A percentile compares a stretch with the other conserved stretches of the same genome.
phyloP scores from a whole-genome alignment of 2,329 filamentous ascomycete genomes.

The Volutella citrinella region DNA sequence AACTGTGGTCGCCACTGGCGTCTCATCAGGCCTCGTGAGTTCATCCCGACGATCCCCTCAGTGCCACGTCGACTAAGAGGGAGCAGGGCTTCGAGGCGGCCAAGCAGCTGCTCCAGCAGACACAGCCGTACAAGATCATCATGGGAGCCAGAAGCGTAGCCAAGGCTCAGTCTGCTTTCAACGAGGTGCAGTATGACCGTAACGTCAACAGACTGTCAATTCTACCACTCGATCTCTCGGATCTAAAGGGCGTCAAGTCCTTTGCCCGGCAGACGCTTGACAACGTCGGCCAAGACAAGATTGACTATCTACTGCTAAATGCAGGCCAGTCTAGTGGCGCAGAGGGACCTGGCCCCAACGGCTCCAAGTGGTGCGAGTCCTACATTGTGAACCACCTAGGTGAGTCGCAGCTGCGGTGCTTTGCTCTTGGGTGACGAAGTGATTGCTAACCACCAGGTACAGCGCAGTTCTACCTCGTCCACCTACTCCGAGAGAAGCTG shows the following conservation, averaged over 20 bases:
- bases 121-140: constrained; percentile 46
- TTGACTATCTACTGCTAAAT: constrained; percentile 51
- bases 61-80: too few relatives aligned
- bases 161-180: constrained; percentile 39
- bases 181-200: constrained; percentile 39
- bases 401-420: constrained; percentile 24
- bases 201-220: constrained; percentile 40
- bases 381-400: constrained; percentile 52
- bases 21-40: constrained; percentile 47
- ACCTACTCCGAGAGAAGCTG: constrained; percentile 47
- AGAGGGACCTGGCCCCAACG: constrained; percentile 33
- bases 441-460: constrained; percentile 6
- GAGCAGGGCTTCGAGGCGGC: constrained; percentile 52
- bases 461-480: constrained; percentile 54
- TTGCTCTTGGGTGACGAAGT: not conserved
- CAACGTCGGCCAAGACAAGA: constrained; percentile 36
- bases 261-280: constrained; percentile 45
- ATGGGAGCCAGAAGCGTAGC: constrained; percentile 47
- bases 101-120: constrained; percentile 45
- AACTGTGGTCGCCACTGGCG: constrained; percentile 49
- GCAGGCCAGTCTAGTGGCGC: constrained; percentile 41
- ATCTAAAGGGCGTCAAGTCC: constrained; percentile 41
- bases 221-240: constrained; percentile 46
- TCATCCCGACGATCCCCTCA: too few relatives aligned
- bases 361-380: constrained; percentile 48